Evolutionary conservation across 768 basidiomycete genomes (phyloP).

Genomic region (Agrocybe pediades): DNA sequence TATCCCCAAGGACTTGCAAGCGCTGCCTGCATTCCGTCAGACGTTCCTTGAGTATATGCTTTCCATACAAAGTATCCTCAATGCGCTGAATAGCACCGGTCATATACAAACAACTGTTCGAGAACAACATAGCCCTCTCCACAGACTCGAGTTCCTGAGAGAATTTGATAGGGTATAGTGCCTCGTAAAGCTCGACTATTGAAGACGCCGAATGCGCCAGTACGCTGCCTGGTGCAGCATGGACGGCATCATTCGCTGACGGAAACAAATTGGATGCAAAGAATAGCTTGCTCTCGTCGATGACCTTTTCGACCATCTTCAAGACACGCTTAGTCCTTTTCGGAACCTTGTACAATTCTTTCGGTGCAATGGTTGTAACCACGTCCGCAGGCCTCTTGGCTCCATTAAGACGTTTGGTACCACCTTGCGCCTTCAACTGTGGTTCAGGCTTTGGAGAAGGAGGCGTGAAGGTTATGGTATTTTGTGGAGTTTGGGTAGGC

Average conservation of each 20-base stretch:
- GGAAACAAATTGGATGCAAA: constrained; percentile 56
- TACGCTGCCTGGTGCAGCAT: constrained; percentile 47
- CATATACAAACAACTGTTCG: constrained; percentile 81
- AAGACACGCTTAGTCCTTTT: constrained; percentile 54
- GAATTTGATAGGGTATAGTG: constrained; percentile 72
- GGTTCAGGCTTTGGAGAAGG: constrained; percentile 12
- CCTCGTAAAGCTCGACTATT: constrained; percentile 77
- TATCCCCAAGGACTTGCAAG: constrained; percentile 60
- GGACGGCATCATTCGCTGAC: constrained; percentile 27
- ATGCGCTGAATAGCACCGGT: constrained; percentile 51
- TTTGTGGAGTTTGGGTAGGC: constrained; percentile 20
- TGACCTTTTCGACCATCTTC: constrained; percentile 56
- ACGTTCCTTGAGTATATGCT: constrained; percentile 40
- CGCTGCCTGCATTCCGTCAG: constrained; percentile 52
- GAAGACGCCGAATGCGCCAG: constrained; percentile 64
- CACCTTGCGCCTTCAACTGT: constrained; percentile 3
- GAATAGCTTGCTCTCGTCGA: constrained; percentile 70
- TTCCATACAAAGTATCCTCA: constrained; percentile 26
- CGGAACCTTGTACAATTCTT: constrained; percentile 65
- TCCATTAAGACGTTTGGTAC: constrained; percentile 16
- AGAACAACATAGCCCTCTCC: constrained; percentile 67
- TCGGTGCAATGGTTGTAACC: constrained; percentile 25
- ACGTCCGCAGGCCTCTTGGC: constrained; percentile 21
- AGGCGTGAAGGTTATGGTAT: constrained; percentile 10
- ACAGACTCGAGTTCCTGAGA: constrained; percentile 47